Evolutionary conservation across 192 early-diverging fungal species (phyloP), one percentile per base, ranked within the genome.

Genomic region (Glomus cerebriforme): DNA sequence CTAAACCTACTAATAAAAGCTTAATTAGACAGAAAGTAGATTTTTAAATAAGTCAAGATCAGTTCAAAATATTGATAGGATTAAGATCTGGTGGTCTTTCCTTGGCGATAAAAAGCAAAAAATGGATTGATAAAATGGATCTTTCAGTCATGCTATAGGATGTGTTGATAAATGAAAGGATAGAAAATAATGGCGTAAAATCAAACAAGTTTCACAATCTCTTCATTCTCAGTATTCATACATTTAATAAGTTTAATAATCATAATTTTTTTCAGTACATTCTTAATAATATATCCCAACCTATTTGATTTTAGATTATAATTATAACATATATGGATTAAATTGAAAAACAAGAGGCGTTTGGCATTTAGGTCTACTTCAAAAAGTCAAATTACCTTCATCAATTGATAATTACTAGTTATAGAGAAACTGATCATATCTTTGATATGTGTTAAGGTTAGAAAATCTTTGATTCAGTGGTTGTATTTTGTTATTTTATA

Each of bases 291-390:
- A 62, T 32, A n/a, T 32, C 58, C 0, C 17, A 24, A 73, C 7
- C 54, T 75, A 75, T 75, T 58, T 31, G 22, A 60, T 62, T 45
- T 75, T 76, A 76, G 59, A 64, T 64, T 76, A 76, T 45, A 76
- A 76, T 64, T 76, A 76, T 37, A 76, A 76, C 3, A 19, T 76
- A 27, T 76, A 76, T 15, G 60, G 37, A 76, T 29, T 76, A 7
- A 26, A 76, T 29, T 76, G 60, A 39, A 76, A 47, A 47, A 22
- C 5, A 17, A 65, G 19, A 45, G 24, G 27, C 15, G 9, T 76
- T 65, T 76, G 75, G 75, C 34, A 12, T 24, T 29, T 76, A 64
- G 62, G 75, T 64, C 22, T 76, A 34, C 31, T 63, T 27, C 59
- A 76, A 19, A 64, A 76, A 15, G 60, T 64, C 27, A 76, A 76